These are phyloP conservation scores for Collariella sp. DNA, from an alignment of 495 filamentous ascomycete species.

Conservation along the genomic window DNA sequence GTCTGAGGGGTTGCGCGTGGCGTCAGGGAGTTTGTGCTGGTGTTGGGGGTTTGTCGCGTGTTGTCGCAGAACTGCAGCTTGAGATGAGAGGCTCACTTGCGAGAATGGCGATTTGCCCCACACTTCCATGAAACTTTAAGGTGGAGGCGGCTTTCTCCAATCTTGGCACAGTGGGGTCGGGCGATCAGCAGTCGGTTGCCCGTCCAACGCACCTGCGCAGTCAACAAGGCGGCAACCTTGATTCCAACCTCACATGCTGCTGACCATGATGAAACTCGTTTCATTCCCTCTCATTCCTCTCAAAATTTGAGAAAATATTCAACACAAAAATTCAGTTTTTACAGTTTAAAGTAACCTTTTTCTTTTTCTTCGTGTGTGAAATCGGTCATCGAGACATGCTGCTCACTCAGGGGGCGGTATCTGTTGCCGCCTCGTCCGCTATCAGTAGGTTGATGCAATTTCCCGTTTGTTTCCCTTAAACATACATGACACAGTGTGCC, in stretches of 20 bases:
- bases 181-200: constrained; percentile 3
- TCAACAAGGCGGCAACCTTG: too few relatives aligned
- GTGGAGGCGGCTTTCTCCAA: neutral
- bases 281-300: neutral
- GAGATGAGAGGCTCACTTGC: too few relatives aligned
- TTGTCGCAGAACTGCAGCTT: too few relatives aligned
- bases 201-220: neutral
- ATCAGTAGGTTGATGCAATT: constrained; percentile 39
- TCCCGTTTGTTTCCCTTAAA: constrained; percentile 4
- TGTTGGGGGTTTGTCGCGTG: too few relatives aligned
- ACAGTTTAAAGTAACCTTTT: neutral
- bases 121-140: neutral
- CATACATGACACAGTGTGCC: neutral
- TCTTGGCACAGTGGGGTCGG: neutral
- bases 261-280: neutral
- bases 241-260: too few relatives aligned
- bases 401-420: constrained; percentile 46
- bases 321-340: neutral
- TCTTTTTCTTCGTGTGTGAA: too few relatives aligned
- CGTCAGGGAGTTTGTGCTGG: too few relatives aligned
- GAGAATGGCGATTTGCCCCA: neutral
- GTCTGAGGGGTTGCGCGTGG: too few relatives aligned
- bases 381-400: constrained; percentile 29
- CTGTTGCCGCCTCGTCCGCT: constrained; percentile 39
- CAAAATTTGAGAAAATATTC: too few relatives aligned